phyloP scores from a whole-genome alignment of 179 eudicot species.

The Spergularia azorica region DNA sequence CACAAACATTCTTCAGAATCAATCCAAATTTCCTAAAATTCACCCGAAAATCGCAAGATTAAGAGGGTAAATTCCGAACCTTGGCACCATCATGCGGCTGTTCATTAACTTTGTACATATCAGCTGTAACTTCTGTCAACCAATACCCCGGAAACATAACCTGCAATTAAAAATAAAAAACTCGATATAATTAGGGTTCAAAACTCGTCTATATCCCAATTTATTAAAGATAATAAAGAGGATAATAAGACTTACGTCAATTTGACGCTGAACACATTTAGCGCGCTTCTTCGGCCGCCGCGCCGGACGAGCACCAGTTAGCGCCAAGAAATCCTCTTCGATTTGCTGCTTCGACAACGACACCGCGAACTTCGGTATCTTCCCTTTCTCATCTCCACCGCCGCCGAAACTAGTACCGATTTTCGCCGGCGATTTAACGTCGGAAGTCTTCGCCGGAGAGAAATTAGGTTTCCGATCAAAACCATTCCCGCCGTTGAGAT shows the following conservation, averaged over 20 bases:
- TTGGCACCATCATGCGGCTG: conserved; percentile 33
- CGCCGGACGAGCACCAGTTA: conserved; percentile 50
- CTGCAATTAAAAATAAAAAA: conserved; percentile 32
- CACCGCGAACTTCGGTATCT: conserved; percentile 48
- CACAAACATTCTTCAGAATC: not conserved
- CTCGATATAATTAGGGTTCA: not conserved
- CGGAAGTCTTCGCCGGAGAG: conserved; percentile 31
- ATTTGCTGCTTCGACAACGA: conserved; percentile 57
- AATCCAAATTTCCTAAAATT: not conserved
- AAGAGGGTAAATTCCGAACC: conserved; percentile 25
- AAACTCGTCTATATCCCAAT: not conserved
- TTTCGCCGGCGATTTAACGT: conserved; percentile 28
- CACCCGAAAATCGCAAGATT: not conserved
- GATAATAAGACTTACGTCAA: conserved; percentile 55
- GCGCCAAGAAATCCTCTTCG: conserved; percentile 59
- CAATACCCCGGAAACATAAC: conserved; percentile 51
- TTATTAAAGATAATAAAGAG: no score
- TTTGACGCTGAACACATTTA: conserved; percentile 45
- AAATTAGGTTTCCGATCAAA: conserved; percentile 31
- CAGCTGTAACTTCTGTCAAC: conserved; percentile 59
- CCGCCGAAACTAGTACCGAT: conserved; percentile 1
- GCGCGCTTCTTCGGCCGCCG: conserved; percentile 69
- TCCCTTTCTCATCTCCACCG: conserved; percentile 28
- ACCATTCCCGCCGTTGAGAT: conserved; percentile 17
- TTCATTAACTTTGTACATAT: conserved; percentile 62